Evolutionary conservation across 768 basidiomycete genomes (phyloP), one percentile per base, ranked within the genome.

Genomic region (Coprinopsis marcescibilis): DNA sequence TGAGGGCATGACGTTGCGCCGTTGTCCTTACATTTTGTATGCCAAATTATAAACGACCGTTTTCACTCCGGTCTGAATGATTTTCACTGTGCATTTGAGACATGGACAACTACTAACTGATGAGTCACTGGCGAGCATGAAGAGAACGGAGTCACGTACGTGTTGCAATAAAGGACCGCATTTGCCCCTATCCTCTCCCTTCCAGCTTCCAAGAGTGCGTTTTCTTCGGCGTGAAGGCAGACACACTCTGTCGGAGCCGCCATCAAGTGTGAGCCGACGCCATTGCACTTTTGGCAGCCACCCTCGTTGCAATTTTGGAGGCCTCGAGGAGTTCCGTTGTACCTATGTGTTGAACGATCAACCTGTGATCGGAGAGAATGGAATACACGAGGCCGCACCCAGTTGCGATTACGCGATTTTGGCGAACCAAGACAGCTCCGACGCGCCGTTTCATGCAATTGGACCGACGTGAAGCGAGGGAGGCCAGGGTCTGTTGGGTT

Each of bases 21-120:
- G 23, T 35, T 38, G 13, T n/a, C 73, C 87, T 56, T 54, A 90
- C 96, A 98, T 90, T 72, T 91, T 92, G 66, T 99, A 99, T 43
- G 83, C 82, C 45, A 97, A 68, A 61, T 93, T 95, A 62, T 98
- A 99, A 3, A 98, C 89, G 3, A 99, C 95, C 48, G 83, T 84
- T 50, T 78, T 83, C 15, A 98, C 85, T 0, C 94, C 95, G 17
- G 83, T 86, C 60, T 99, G 95, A 21, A 97, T 93, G 54, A 98
- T 97, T 64, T 98, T 98, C 65, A 97, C 83, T 0, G 94, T 91
- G 60, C 96, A 99, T 53, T 78, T 83, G n/a, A 98, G 71, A 61
- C 96, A 99, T 0, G 96, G 96, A 57, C 96, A 99, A n/a, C 94
- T 98, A n/a, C n/a, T n/a, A n/a, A n/a, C n/a, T n/a, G n/a, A n/a